Evolutionary conservation across 1,139 yeast genomes (phyloP), one percentile per base, ranked within the genome.

Genomic region (Hansenula sp.): DNA sequence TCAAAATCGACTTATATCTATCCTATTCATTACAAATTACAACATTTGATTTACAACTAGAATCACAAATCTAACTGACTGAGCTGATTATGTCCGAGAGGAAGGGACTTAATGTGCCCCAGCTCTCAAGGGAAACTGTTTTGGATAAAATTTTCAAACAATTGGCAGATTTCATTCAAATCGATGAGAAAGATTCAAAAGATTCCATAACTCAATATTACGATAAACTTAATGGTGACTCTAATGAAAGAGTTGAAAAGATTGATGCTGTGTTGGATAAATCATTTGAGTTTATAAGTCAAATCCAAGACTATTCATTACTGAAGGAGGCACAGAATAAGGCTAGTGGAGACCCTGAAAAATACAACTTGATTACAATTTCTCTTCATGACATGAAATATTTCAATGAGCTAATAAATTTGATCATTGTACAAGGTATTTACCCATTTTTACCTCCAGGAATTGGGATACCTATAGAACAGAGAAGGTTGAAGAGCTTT

Each of bases 311-410:
- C 8, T 36, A 47, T 2, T 47, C 53, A 3, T 30, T 45, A 2
- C 32, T 29, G 6, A 34, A 24, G 21, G 14, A 41, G 4, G 16
- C 24, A 12, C 27, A 30, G 20, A 41, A 41, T 16, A 30, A 26
- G 21, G 10, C 21, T 18, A 24, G 28, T 9, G 28, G 21, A 3
- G 48, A 49, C 27, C 39, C 46, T 12, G 56, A 51, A 37, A 58
- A 68, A 37, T 56, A 69, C 7, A 61, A 73, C 36, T 58, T 85
- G 39, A 73, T 90, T 17, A 68, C 83, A 8, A 82, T 90, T 14
- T 86, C 97, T 0, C 66, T 90, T 11, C 90, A 87, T 54, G 97
- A 90, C 57, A 79, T 90, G 69, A 82, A 80, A 56, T 74, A 78
- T 2, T 76, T 90, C 44, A 82, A 86, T 37, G 75, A 72, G 24